Evolutionary conservation across 495 filamentous ascomycete genomes (phyloP), one percentile per base, ranked within the genome.

Genomic region (Staphylotrichum tortipilum): DNA sequence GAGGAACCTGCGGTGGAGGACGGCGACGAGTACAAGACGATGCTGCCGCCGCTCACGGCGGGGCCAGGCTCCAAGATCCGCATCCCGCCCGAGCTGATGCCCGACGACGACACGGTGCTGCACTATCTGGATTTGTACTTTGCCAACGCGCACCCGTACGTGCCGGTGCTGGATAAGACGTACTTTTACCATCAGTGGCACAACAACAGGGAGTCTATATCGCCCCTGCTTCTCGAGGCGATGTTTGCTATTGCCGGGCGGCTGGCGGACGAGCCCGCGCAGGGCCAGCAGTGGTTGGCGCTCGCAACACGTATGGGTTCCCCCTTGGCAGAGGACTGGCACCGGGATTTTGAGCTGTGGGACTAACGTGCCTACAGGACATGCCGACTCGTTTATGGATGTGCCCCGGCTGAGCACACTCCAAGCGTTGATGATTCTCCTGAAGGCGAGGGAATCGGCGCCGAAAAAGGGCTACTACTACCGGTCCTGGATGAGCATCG

Each of bases 391-490:
- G 50, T 98, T 97, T 59, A 89, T 94, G 81, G 92, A 98, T 63
- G 83, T 92, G 18, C 89, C 92, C 7, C 79, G 92, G 7, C 56
- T 98, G 50, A 97, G 91, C 62, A 98, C 92, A 4, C 84, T 98
- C 12, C 92, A 98, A 68, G 94, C 88, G 2, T 68, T 95, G 47
- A 71, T 96, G 43, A 80, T 98, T 28, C 70, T 97, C 33, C 64
- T 95, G 15, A 98, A 98, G 69, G 94, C 92, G 2, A 76, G 90
- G 53, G 92, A 98, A 64, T 83, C 88, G 26, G 79, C 84, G 10
- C 94, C 94, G 2, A 92, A 92, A 62, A 82, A 88, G 58, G 92
- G 92, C 2, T 98, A 98, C 64, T 98, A 92, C 66, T 97, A 90
- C 62, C 81, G 92, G 21, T 98, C 92, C 10, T 98, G 92, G 92